phyloP scores from a whole-genome alignment of 139 green algal genomes.

The Auxenochlorella pyrenoidosa region DNA sequence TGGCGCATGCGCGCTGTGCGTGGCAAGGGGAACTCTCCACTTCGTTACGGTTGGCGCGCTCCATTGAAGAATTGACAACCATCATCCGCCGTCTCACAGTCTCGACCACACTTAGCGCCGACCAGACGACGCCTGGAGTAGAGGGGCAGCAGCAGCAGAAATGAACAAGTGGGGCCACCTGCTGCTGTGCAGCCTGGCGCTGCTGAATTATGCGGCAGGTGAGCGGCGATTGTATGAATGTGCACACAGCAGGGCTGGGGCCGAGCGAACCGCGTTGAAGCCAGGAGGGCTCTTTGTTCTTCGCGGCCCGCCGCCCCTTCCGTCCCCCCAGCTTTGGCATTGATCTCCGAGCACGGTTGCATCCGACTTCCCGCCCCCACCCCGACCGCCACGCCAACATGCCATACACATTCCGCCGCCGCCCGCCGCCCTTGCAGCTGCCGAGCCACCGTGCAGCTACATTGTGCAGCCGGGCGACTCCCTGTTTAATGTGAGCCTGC shows the following conservation, averaged over 20 bases:
- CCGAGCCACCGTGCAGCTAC: not conserved
- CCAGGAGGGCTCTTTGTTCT: no score
- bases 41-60: no score
- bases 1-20: no score
- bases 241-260: no score
- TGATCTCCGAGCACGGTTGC: not conserved
- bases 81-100: no score
- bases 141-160: not conserved
- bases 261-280: no score
- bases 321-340: not conserved
- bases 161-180: not conserved
- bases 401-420: not conserved
- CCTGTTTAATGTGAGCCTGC: not conserved
- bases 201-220: not conserved
- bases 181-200: not conserved
- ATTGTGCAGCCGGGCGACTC: not conserved
- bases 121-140: not conserved
- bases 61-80: no score
- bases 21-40: no score
- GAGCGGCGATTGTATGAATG: no score
- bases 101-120: no score
- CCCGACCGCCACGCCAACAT: not conserved
- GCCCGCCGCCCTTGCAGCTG: not conserved
- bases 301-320: no score
- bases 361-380: not conserved